A percentile compares a stretch with the other conserved stretches of the same genome.
Evolutionary conservation across 2,329 filamentous ascomycete genomes (phyloP).

Genomic region (Epichloe scottii): DNA sequence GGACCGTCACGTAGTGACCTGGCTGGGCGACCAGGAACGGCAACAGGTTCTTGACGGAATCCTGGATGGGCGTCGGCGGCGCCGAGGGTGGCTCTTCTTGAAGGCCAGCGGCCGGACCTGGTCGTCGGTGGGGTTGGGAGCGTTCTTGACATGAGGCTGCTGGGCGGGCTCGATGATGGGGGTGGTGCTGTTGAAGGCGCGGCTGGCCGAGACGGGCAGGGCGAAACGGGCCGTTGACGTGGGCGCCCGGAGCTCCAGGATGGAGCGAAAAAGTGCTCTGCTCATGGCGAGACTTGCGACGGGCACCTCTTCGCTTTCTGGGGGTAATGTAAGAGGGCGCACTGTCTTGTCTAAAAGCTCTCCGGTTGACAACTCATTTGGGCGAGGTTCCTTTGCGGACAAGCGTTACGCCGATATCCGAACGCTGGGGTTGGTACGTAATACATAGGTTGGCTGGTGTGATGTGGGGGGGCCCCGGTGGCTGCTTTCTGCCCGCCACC

Average conservation of each 20-base stretch:
- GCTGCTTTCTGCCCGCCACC: background rate
- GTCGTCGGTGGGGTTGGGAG: constrained; percentile 22
- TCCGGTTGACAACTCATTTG: no score
- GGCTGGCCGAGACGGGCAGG: constrained; percentile 16
- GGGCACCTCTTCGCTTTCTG: background rate
- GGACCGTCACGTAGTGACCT: constrained; percentile 64
- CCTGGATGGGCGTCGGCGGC: constrained; percentile 31
- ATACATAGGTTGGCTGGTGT: no score
- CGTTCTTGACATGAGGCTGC: constrained; percentile 23
- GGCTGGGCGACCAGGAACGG: constrained; percentile 62
- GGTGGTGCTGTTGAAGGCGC: constrained; percentile 35
- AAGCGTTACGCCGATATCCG: no score
- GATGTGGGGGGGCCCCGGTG: no score
- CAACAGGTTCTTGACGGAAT: constrained; percentile 48
- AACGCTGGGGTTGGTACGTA: no score
- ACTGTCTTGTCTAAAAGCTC: background rate
- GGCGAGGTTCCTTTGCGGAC: no score
- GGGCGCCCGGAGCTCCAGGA: constrained; percentile 44
- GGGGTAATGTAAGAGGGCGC: background rate
- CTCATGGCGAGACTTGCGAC: constrained; percentile 30
- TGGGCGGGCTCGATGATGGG: constrained; percentile 33
- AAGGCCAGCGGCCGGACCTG: constrained; percentile 24
- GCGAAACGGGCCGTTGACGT: constrained; percentile 11
- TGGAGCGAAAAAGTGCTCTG: constrained; percentile 49
- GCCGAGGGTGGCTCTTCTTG: constrained; percentile 25